These are phyloP conservation scores for Boletus sensibilis DNA, from an alignment of 768 basidiomycete genomes.

Conservation along the genomic window DNA sequence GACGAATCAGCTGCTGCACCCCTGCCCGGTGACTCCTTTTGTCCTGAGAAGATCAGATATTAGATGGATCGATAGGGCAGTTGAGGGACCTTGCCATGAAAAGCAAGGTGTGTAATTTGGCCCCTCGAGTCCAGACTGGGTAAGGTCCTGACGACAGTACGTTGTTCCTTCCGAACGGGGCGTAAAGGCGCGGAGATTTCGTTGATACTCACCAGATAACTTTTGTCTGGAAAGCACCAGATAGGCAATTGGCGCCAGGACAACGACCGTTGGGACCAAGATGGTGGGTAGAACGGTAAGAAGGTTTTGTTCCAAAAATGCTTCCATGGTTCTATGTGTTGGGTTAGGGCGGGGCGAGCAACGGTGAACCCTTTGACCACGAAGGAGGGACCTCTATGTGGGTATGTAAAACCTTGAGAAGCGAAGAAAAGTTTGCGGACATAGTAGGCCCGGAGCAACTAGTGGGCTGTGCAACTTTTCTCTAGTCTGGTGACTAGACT, in stretches of 20 bases:
- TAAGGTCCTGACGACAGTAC: background rate
- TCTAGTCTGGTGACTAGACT: too few relatives aligned
- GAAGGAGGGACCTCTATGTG: background rate
- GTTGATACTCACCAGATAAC: conserved; percentile 15
- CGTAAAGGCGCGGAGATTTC: background rate
- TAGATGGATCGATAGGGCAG: conserved; percentile 4
- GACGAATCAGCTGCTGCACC: background rate
- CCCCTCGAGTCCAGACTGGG: background rate
- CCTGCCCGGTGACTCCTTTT: background rate
- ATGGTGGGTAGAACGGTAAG: conserved; percentile 8
- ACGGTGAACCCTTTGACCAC: background rate
- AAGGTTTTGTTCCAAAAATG: conserved; percentile 3
- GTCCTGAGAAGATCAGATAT: conserved; percentile 18
- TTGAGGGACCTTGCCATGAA: background rate
- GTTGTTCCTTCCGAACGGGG: conserved; percentile 1
- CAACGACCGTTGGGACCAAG: conserved; percentile 6
- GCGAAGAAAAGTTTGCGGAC: background rate
- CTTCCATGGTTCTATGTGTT: background rate
- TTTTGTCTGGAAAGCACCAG: conserved; percentile 8
- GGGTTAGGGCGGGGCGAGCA: background rate
- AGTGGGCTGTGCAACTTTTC: background rate
- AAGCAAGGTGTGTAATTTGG: background rate
- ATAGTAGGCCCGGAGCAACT: background rate
- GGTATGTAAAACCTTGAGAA: background rate
- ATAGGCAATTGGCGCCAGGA: conserved; percentile 19